Evolutionary conservation across 2,329 filamentous ascomycete species (phyloP), one percentile per base, ranked within the genome.

Genomic region (Fusarium sp.): DNA sequence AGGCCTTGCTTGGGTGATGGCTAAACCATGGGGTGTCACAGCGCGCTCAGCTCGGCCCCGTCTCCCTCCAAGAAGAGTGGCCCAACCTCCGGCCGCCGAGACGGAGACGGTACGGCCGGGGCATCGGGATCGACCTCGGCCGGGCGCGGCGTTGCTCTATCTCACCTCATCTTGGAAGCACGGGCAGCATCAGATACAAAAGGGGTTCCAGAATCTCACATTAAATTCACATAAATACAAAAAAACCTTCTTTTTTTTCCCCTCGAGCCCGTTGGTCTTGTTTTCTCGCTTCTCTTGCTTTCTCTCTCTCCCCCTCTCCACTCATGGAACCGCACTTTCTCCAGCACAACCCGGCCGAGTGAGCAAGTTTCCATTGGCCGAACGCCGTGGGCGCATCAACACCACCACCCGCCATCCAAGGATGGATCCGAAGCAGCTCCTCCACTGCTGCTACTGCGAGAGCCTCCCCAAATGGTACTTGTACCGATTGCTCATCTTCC

Each of bases 351-450:
- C 77, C 76, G 71, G 77, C 74, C 64, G 62, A 68, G 71, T 83
- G 84, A 85, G 84, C 84, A 85, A 85, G 84, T 85, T 85, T 85
- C 83, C 80, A 85, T 85, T 85, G 84, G 84, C 71, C 67, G 60
- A 67, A 57, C 24, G 45, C 68, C 69, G 57, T 66, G 66, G 72
- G 40, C 67, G 60, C 70, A 67, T 76, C 76, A 77, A 73, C 74
- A 74, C 71, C 73, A 71, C 72, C 74, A 71, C 72, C 74, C 68
- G 52, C 66, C 52, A 60, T 60, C 56, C 66, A 47, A 47, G 22
- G 22, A 47, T 52, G 47, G 47, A 52, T 54, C 47, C 47, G 57
- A 65, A 71, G 71, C 67, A 64, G 59, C 73, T 73, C 67, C 67
- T 38, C 62, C 47, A 56, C 66, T 16, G 10, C 66, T 16, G 10